Base-by-base conservation (phyloP, 306 rosid species). In the Citrullus mucosospermus region DNA sequence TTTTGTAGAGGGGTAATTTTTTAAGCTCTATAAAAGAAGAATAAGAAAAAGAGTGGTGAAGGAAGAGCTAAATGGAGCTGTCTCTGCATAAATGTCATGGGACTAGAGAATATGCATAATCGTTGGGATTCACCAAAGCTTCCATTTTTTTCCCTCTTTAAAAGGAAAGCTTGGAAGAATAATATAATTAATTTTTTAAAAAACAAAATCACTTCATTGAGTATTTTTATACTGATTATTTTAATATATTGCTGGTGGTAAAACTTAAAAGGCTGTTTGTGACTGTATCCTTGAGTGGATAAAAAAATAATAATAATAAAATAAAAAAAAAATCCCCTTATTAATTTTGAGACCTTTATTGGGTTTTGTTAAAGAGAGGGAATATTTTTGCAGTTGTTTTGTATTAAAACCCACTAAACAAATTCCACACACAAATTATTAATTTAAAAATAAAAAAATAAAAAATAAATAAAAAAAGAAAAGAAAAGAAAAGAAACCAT, bases 291-390 rank as follows among this genome's bases (percentile, higher is more conserved):
- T 85, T 90, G 85, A 81, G 83, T 85, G 48, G 85, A 83, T 80
- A 83, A 87, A 25, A 25, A 0, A 25, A 25, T 25, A 25, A 25
- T 25, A 25, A 25, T 25, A 25, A 25, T 22, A 22, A 22, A 22
- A 22, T 0, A 25, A 25, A 25, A 25, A 25, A 25, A 25, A 87
- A 78, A 16, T 53, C n/a, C 44, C 60, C 77, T 32, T 84, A 80
- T 59, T 25, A 25, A 25, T 25, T 53, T 80, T 80, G 77, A 83
- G 87, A 85, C 86, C 94, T 93, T 93, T 90, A 92, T 92, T 70
- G 96, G 97, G 89, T 85, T 88, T 86, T 81, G 94, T 80, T 90
- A 90, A 90, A 92, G 96, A 75, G 86, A 80, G 75, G 81, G 72
- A 73, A 73, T 73, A 78, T 66, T 78, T 78, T 86, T 88, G 90